A percentile compares a stretch with the other conserved stretches of the same genome.
phyloP scores from a whole-genome alignment of 139 green algal species.

The Coelastrella sp. region DNA sequence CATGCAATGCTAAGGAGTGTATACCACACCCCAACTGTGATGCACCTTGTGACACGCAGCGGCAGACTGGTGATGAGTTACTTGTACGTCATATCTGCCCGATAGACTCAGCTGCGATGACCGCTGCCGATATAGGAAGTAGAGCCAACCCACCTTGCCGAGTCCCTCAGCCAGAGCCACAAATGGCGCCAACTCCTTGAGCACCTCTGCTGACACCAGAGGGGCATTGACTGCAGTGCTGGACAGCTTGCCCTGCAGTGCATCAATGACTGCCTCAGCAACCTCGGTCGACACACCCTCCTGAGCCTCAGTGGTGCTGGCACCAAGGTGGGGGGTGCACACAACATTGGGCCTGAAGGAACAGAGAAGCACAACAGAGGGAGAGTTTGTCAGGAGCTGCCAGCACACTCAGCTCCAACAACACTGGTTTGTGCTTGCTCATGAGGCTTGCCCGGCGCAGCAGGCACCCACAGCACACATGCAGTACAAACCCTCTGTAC shows the following conservation, averaged over 20 bases:
- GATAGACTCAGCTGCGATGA: no score
- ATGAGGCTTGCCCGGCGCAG: no score
- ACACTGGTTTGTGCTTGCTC: no score
- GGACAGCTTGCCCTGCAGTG: conserved; percentile 89
- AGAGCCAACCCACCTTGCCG: conserved; percentile 59
- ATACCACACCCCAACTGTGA: no score
- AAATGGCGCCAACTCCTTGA: conserved; percentile 93
- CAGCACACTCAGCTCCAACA: no score
- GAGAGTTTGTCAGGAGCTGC: background rate
- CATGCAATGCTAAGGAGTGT: no score
- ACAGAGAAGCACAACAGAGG: conserved; percentile 8
- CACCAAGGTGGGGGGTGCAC: conserved; percentile 95
- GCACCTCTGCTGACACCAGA: conserved; percentile 93
- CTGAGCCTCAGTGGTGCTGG: conserved; percentile 92
- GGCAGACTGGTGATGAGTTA: no score
- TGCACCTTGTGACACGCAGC: no score
- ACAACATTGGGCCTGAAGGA: conserved; percentile 86
- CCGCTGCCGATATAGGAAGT: no score
- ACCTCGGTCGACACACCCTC: conserved; percentile 96
- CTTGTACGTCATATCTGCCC: no score
- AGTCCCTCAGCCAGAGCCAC: conserved; percentile 84
- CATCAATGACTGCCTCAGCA: conserved; percentile 91
- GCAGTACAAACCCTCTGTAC: no score
- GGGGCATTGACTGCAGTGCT: conserved; percentile 93
- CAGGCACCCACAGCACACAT: no score